These are phyloP conservation scores for Sclerotinia subarctica DNA, from an alignment of 2,329 filamentous ascomycete species.

Conservation along the genomic window DNA sequence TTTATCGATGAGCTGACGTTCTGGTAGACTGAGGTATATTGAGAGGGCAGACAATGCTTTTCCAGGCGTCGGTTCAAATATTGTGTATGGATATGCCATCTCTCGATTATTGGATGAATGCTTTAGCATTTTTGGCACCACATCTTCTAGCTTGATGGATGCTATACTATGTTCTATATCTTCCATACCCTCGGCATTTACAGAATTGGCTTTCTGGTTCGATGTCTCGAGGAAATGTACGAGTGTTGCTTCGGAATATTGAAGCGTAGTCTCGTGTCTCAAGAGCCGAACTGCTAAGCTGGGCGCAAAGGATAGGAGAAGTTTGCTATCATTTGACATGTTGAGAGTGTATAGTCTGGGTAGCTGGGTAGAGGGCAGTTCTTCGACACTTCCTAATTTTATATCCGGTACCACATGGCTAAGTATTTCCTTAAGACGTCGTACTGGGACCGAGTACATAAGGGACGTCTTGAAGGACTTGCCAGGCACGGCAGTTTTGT, in stretches of 20 bases:
- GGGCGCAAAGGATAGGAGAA: conserved; percentile 36
- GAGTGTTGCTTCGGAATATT: conserved; percentile 36
- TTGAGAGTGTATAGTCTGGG: conserved; percentile 35
- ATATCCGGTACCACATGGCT: conserved; percentile 31
- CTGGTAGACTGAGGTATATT: conserved; percentile 31
- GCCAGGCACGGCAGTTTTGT: conserved; percentile 30
- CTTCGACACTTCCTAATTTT: conserved; percentile 34
- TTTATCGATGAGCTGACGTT: conserved; percentile 32
- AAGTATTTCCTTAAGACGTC: conserved; percentile 36
- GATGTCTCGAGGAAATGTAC: conserved; percentile 32
- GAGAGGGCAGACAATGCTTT: conserved; percentile 32
- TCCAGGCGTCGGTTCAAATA: conserved; percentile 32
- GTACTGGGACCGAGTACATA: conserved; percentile 37
- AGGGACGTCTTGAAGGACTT: conserved; percentile 30
- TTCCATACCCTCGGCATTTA: neutral
- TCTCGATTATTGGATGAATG: conserved; percentile 36
- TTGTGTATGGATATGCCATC: conserved; percentile 37
- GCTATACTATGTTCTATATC: conserved; percentile 6
- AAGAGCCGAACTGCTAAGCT: conserved; percentile 34
- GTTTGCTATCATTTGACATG: conserved; percentile 35
- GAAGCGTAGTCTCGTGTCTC: conserved; percentile 35
- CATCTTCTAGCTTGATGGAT: conserved; percentile 18
- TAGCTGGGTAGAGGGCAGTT: conserved; percentile 37
- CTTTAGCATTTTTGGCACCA: conserved; percentile 37
- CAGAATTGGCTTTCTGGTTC: conserved; percentile 7